These are phyloP conservation scores for Hypoxylon sp. DNA, from an alignment of 2,329 filamentous ascomycete species.

Conservation along the genomic window DNA sequence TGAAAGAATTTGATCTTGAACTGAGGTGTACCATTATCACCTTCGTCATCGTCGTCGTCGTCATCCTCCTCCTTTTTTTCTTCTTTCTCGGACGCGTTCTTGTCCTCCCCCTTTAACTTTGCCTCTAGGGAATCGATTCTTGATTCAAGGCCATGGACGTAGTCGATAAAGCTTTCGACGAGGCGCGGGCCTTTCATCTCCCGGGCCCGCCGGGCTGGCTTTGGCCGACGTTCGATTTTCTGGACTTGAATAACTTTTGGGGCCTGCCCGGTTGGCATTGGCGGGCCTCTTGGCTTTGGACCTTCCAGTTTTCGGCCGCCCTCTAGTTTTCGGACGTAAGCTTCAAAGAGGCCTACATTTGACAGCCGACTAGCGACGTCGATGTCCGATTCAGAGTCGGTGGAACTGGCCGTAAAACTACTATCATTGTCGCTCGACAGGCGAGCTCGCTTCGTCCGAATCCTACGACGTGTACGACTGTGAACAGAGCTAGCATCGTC, in stretches of 20 bases:
- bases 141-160: slow-evolving; percentile 13
- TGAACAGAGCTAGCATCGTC: background rate
- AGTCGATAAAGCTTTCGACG: slow-evolving; percentile 16
- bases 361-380: slow-evolving; percentile 9
- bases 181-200: slow-evolving; percentile 3
- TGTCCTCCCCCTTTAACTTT: background rate
- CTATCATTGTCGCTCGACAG: background rate
- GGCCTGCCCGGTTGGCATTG: too few species aligned
- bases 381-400: slow-evolving; percentile 6
- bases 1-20: slow-evolving; percentile 16
- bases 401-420: background rate
- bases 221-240: too few species aligned
- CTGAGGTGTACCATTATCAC: background rate
- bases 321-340: slow-evolving; percentile 16
- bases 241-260: too few species aligned
- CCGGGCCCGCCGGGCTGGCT: background rate
- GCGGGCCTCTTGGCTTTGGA: too few species aligned
- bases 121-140: slow-evolving; percentile 13
- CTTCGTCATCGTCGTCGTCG: background rate
- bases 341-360: slow-evolving; percentile 7
- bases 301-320: too few species aligned
- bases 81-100: background rate
- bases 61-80: background rate
- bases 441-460: background rate
- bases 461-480: background rate